Evolutionary conservation across 2,329 filamentous ascomycete genomes (phyloP).

Genomic region (Arthrobotrys conoides): DNA sequence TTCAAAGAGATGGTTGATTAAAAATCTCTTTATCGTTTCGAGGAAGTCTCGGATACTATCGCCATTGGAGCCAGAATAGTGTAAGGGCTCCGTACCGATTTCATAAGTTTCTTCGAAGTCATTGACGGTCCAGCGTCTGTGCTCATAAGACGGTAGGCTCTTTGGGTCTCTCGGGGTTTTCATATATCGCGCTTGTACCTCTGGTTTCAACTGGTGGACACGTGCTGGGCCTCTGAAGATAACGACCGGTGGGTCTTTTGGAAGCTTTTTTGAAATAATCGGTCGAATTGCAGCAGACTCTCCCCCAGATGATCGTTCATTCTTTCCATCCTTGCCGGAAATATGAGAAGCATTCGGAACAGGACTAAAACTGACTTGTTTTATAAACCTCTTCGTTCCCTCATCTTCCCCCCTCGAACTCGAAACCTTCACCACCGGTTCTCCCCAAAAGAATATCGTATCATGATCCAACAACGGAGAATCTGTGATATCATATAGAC

Average conservation of each 20-base stretch:
- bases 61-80: constrained; percentile 23
- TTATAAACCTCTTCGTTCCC: neutral
- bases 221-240: constrained; percentile 11
- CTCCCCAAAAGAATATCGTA: constrained; percentile 36
- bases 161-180: neutral
- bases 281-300: neutral
- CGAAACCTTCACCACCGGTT: neutral
- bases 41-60: constrained; percentile 17
- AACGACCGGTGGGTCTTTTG: constrained; percentile 11
- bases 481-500: constrained; percentile 35
- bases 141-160: neutral
- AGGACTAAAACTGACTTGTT: neutral
- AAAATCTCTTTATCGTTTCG: neutral
- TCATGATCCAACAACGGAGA: constrained; percentile 32
- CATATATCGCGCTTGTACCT: neutral
- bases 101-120: constrained; percentile 8
- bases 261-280: constrained; percentile 3
- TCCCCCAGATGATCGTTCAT: neutral
- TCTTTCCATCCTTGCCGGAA: neutral
- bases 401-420: too few species aligned
- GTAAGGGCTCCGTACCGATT: neutral
- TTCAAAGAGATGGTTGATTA: neutral
- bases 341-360: neutral
- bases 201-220: neutral
- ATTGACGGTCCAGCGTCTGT: neutral